Conservation (phyloP, 495 filamentous ascomycete genomes). For the Aspergillus sclerotioniger region DNA sequence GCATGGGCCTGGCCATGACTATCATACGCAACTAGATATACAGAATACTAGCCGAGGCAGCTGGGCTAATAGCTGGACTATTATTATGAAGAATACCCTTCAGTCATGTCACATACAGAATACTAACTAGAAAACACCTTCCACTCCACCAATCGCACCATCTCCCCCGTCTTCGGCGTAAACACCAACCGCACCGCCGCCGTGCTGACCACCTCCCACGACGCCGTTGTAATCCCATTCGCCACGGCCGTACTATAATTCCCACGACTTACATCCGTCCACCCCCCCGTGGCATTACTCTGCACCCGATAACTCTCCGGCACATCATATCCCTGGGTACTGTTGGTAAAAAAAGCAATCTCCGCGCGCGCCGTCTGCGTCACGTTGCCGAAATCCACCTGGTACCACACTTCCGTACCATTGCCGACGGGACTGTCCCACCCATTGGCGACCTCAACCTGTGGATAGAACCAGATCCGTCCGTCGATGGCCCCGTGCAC, state of each 20-base stretch:
- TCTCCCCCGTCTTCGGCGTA: conserved; percentile 9
- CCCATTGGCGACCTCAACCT: conserved; percentile 20
- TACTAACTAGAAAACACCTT: conserved; percentile 15
- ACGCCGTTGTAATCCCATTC: conserved; percentile 16
- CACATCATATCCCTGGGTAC: conserved; percentile 15
- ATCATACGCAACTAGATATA: too few species aligned
- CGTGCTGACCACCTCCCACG: conserved; percentile 10
- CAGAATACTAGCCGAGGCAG: too few species aligned
- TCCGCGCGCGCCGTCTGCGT: conserved; percentile 12
- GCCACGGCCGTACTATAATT: conserved; percentile 15
- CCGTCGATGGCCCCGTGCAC: conserved; percentile 31
- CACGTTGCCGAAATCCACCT: conserved; percentile 17
- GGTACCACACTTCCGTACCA: conserved; percentile 23
- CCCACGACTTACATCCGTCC: conserved; percentile 16
- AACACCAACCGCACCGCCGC: conserved; percentile 15
- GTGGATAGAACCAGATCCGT: conserved; percentile 23
- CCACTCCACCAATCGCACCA: conserved; percentile 20
- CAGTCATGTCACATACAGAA: too few species aligned
- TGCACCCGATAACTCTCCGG: conserved; percentile 18
- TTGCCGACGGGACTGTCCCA: conserved; percentile 23
- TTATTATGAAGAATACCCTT: too few species aligned
- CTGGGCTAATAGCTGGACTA: too few species aligned
- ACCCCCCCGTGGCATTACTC: conserved; percentile 7
- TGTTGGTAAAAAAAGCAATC: conserved; percentile 22
- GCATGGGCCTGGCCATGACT: too few species aligned